These are phyloP conservation scores for Fusarium praegraminearum DNA, from an alignment of 2,329 filamentous ascomycete genomes.

Conservation along the genomic window DNA sequence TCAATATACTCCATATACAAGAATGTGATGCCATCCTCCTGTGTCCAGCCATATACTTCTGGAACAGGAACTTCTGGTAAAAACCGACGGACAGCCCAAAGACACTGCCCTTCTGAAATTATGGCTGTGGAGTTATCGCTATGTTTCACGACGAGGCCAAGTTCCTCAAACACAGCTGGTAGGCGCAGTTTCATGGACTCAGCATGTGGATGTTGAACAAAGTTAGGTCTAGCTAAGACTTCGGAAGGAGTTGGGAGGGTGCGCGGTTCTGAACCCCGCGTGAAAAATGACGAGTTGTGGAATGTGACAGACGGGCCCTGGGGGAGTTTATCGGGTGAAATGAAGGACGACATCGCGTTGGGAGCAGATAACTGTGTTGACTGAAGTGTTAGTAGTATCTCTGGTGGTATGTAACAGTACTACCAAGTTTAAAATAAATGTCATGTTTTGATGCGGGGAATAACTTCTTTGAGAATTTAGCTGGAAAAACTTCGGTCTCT, in stretches of 20 bases:
- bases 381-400: no score
- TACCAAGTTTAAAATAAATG: no score
- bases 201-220: neutral
- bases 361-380: rapidly evolving
- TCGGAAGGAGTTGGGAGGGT: neutral
- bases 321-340: neutral
- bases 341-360: neutral
- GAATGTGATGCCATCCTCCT: neutral
- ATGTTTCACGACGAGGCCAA: rapidly evolving
- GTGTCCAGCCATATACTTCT: neutral
- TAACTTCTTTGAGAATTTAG: no score
- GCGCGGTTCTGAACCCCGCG: neutral
- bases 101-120: neutral
- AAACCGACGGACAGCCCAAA: neutral
- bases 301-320: neutral
- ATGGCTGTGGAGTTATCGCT: neutral
- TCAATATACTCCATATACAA: neutral
- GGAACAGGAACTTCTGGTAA: neutral
- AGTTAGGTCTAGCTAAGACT: neutral
- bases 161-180: neutral
- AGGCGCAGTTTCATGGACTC: rapidly evolving
- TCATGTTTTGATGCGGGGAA: no score
- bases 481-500: neutral
- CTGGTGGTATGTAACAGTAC: neutral
- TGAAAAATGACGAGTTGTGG: neutral